Base-by-base conservation (phyloP, 1,284 basidiomycete species). In the Leucoagaricus sp. region DNA sequence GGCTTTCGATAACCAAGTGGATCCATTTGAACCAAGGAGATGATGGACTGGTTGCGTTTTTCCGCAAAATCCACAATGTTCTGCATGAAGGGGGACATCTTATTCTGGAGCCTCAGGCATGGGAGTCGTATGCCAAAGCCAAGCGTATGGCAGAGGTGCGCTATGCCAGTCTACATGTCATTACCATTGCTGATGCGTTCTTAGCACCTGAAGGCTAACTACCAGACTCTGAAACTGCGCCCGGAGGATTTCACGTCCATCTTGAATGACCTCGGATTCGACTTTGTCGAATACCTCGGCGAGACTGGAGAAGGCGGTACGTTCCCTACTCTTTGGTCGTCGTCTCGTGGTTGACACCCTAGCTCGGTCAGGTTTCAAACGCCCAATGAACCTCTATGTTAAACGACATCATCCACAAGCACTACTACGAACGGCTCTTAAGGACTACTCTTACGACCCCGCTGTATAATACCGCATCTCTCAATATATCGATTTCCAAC, bases 1-100 rank as follows among this genome's bases (percentile, higher is more conserved):
- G 91, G 1, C 85, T 94, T 59, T 94, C 91, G 0, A 73, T 94
- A 44, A 83, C 90, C 0, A 94, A 93, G 69, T 94, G 92, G 91
- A 90, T 94, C 25, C 91, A 94, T 68, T 73, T 94, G 2, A 86
- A 93, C 61, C 74, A 75, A 8, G 88, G 89, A 10, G 91, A 94
- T 62, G 79, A 81, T 1, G 91, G 84, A 0, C 61, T 94, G 10
- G 63, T 69, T 45, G 58, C 60, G 0, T 91, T 93, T 68, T 93
- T 94, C 64, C 70, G 66, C 2, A 81, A 84, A 19, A 81, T 85
- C 0, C 74, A 84, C 60, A 64, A 69, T n/a, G 78, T 82, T 2
- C 74, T 94, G 17, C 74, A 69, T 17, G 70, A 79, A 0, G 84
- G 83, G 2, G 87, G 87, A 0, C 70, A 68, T 1, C 87, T 93